Conservation (phyloP, 2,329 filamentous ascomycete species). For the Chaetomium strumarium region DNA sequence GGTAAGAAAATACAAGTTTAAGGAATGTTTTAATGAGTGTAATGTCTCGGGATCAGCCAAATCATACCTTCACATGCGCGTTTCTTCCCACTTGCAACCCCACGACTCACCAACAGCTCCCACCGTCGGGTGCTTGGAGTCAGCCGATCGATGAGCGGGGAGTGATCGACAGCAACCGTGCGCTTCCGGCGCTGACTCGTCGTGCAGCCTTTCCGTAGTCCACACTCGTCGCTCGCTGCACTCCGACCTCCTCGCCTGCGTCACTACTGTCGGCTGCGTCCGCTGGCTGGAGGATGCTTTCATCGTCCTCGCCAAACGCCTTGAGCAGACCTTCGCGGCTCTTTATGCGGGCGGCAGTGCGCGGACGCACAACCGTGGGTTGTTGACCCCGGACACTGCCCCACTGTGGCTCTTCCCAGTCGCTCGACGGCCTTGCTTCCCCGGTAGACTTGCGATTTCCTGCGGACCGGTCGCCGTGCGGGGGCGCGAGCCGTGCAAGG, state of each 20-base stretch:
- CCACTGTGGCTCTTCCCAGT: conserved; percentile 48
- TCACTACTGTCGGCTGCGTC: conserved; percentile 17
- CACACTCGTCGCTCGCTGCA: conserved; percentile 65
- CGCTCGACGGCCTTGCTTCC: conserved; percentile 51
- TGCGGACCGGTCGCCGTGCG: conserved; percentile 23
- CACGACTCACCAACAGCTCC: conserved; percentile 1
- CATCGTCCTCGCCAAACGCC: conserved; percentile 33
- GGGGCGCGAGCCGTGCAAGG: conserved; percentile 48
- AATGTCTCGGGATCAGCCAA: conserved; percentile 18
- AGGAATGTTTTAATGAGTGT: conserved; percentile 22
- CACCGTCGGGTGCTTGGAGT: conserved; percentile 37
- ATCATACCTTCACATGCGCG: not conserved
- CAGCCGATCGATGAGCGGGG: conserved; percentile 50
- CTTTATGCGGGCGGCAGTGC: conserved; percentile 40
- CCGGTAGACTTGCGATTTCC: conserved; percentile 40
- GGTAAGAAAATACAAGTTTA: conserved; percentile 12
- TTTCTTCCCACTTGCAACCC: conserved; percentile 1
- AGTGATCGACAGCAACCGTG: conserved; percentile 64
- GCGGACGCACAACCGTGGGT: conserved; percentile 55
- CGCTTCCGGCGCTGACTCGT: conserved; percentile 72
- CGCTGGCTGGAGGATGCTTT: conserved; percentile 15
- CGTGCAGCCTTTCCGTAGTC: conserved; percentile 57
- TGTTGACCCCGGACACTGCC: conserved; percentile 45
- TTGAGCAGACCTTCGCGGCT: conserved; percentile 50
- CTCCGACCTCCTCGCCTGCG: conserved; percentile 33